Base-by-base conservation (phyloP, 306 rosid species). In the Cucumis melo region DNA sequence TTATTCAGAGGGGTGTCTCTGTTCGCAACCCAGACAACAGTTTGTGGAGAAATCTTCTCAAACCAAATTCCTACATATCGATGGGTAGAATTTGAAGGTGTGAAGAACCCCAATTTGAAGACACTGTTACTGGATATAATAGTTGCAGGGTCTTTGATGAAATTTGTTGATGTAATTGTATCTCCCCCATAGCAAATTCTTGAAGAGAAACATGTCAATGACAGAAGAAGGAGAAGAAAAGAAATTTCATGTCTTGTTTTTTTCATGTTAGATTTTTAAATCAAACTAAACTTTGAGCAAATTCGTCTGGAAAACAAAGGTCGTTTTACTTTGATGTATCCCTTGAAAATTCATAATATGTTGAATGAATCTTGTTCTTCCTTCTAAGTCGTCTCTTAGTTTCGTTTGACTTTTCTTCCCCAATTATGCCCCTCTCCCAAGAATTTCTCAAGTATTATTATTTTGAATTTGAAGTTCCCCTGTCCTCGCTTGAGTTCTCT, bases 1-100 rank as follows among this genome's bases (percentile, higher is more conserved):
- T 65, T 8, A 2, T 21, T 59, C 0, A 66, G 10, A 23, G 83
- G 76, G 38, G 21, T 80, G 48, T 74, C 82, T 80, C 76, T 64
- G 51, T 80, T 80, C 17, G 79, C 82, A 27, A 64, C 71, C 77
- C 77, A 80, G 0, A 58, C 34, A 15, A 80, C 16, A 3, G 41
- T 7, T 9, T 67, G 61, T 2, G 41, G 55, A 20, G 80, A 76
- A 38, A 5, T 0, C 20, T 27, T 29, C 0, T 9, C 39, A 27
- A 67, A 77, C 81, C 84, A 81, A 59, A 81, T 60, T 9, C 78
- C 84, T 14, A 81, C 17, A 53, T 81, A 81, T 24, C 68, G 34
- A 7, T 27, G 7, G 0, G 78, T 80, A 6, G 55, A 62, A 8
- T 60, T 75, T 8, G 3, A n/a, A 38, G 74, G 83, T 32, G 48